These are phyloP conservation scores for Solanum rostratum DNA, from an alignment of 257 asterid species.

Conservation along the genomic window DNA sequence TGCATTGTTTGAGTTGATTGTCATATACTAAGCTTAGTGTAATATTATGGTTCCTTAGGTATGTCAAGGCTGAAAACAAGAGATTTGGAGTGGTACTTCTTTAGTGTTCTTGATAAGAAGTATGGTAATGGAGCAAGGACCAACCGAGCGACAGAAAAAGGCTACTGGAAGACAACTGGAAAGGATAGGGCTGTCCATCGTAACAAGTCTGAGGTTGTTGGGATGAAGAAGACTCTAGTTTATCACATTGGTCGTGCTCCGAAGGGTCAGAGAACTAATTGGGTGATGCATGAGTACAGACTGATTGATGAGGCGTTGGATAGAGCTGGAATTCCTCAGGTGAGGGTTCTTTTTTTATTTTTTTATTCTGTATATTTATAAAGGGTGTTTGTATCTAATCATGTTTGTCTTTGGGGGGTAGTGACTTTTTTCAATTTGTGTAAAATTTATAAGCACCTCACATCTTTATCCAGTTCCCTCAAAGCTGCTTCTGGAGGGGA, in stretches of 20 bases:
- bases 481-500: neutral
- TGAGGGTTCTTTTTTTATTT: constrained; percentile 2
- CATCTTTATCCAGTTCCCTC: neutral
- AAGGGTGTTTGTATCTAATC: neutral
- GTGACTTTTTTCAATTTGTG: neutral
- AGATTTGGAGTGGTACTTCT: constrained; percentile 92
- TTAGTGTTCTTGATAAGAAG: constrained; percentile 79
- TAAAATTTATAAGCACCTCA: neutral
- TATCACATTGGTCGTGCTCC: constrained; percentile 95
- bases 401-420: neutral
- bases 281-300: constrained; percentile 98
- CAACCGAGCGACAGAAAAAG: constrained; percentile 79
- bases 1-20: neutral
- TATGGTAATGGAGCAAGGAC: constrained; percentile 88
- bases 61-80: constrained; percentile 61
- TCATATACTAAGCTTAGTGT: neutral
- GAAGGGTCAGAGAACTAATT: constrained; percentile 73
- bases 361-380: constrained; percentile 2
- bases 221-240: constrained; percentile 95
- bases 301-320: constrained; percentile 60
- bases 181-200: constrained; percentile 81
- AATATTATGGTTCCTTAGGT: constrained; percentile 24
- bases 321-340: constrained; percentile 77
- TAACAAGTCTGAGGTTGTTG: constrained; percentile 40
- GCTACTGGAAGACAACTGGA: constrained; percentile 98